These are phyloP conservation scores for Blastobotrys attinorum DNA, from an alignment of 805 yeast genomes.

Conservation along the genomic window DNA sequence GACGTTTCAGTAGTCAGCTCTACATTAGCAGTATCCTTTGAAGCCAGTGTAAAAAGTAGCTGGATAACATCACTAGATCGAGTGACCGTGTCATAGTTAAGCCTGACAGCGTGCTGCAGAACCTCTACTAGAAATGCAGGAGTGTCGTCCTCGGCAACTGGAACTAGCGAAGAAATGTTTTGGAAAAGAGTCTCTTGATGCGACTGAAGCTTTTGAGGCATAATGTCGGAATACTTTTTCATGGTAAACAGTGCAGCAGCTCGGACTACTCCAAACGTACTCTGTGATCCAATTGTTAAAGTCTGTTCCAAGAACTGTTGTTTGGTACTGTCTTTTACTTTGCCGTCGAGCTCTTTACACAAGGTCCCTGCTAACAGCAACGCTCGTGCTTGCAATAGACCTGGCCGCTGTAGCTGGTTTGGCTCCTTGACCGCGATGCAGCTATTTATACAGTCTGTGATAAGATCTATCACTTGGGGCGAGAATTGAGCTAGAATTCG, in stretches of 20 bases:
- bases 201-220: not conserved
- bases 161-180: slow-evolving; percentile 39
- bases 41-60: slow-evolving; percentile 55
- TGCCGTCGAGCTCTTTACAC: slow-evolving; percentile 18
- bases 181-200: slow-evolving; percentile 20
- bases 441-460: no score
- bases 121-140: slow-evolving; percentile 67
- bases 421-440: no score
- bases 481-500: not conserved
- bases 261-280: slow-evolving; percentile 1
- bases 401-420: not conserved
- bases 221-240: not conserved
- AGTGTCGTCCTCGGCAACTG: slow-evolving; percentile 72
- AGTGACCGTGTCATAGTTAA: slow-evolving; percentile 33
- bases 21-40: slow-evolving; percentile 67
- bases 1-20: slow-evolving; percentile 59
- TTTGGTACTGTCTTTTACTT: slow-evolving; percentile 11
- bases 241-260: slow-evolving; percentile 3
- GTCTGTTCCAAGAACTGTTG: slow-evolving; percentile 11
- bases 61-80: slow-evolving; percentile 36
- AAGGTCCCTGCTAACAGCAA: slow-evolving; percentile 16
- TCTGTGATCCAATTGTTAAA: not conserved
- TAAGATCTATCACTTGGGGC: not conserved
- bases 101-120: slow-evolving; percentile 47
- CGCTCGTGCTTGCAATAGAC: slow-evolving; percentile 16